phyloP scores from a whole-genome alignment of 164 flowering plant genomes.

The Nelumbo lutea region DNA sequence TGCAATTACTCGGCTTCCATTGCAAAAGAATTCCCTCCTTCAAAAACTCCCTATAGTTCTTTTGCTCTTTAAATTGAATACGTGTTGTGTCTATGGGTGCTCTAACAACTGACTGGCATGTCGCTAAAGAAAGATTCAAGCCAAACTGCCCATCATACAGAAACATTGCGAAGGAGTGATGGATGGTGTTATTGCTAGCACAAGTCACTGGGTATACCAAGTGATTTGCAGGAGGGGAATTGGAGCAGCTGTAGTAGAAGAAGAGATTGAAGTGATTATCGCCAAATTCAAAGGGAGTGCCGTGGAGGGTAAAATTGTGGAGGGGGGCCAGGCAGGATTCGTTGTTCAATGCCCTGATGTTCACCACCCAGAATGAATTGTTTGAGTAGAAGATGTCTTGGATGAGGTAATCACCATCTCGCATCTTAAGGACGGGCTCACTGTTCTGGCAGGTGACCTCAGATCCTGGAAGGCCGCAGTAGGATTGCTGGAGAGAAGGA shows the following conservation, averaged over 20 bases:
- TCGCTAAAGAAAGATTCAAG: background rate
- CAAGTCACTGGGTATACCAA: background rate
- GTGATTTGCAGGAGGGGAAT: background rate
- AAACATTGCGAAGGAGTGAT: background rate
- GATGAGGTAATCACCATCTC: slow-evolving; percentile 5
- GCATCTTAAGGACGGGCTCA: background rate
- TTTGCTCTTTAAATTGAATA: background rate
- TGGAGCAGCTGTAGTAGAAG: background rate
- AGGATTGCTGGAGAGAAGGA: background rate
- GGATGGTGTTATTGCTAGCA: background rate
- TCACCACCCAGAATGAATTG: slow-evolving; percentile 2
- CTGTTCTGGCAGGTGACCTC: slow-evolving; percentile 7
- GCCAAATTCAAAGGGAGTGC: background rate
- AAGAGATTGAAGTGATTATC: background rate
- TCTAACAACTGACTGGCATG: background rate
- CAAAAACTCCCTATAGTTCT: background rate
- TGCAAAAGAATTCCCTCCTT: slow-evolving; percentile 9
- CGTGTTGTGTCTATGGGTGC: background rate
- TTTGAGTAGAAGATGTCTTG: slow-evolving; percentile 2
- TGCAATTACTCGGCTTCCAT: slow-evolving; percentile 13
- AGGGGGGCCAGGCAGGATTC: slow-evolving; percentile 1
- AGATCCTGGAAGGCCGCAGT: slow-evolving; percentile 17
- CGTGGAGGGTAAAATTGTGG: background rate
- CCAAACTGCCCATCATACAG: background rate
- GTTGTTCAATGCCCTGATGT: background rate